Conservation (phyloP, 495 filamentous ascomycete species). For the Aspergillus sparsus region DNA sequence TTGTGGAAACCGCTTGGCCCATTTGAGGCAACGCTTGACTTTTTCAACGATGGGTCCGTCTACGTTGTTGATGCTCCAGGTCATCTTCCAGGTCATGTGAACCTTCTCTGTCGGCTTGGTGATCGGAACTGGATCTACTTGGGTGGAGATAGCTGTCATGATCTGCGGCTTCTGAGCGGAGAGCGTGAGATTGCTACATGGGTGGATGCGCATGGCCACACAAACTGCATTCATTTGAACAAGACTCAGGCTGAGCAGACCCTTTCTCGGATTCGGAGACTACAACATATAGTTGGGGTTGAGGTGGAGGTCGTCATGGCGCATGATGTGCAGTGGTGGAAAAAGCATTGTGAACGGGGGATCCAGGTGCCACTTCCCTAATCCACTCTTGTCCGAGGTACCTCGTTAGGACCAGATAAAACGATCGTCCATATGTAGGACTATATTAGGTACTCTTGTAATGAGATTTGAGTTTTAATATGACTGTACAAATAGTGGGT, state of each 20-base stretch:
- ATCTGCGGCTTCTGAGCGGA: slow-evolving; percentile 42
- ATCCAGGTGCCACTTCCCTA: too few relatives aligned
- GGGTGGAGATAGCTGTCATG: slow-evolving; percentile 51
- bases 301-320: slow-evolving; percentile 47
- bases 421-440: too few relatives aligned
- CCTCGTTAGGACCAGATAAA: too few relatives aligned
- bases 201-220: slow-evolving; percentile 26
- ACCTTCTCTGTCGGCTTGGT: slow-evolving; percentile 39
- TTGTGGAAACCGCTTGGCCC: background rate
- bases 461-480: too few relatives aligned
- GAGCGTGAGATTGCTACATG: slow-evolving; percentile 47
- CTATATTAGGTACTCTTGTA: too few relatives aligned
- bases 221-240: slow-evolving; percentile 46
- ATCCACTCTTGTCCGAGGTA: too few relatives aligned
- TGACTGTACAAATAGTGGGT: too few relatives aligned
- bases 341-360: background rate
- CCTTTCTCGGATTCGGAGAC: slow-evolving; percentile 30
- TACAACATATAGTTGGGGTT: slow-evolving; percentile 22
- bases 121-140: slow-evolving; percentile 41
- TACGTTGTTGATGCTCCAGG: slow-evolving; percentile 48
- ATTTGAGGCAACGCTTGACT: slow-evolving; percentile 40
- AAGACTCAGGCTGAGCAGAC: slow-evolving; percentile 34
- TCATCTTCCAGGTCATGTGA: slow-evolving; percentile 50
- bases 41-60: slow-evolving; percentile 43
- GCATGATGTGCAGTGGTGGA: slow-evolving; percentile 48